These are phyloP conservation scores for Coniella lustricola DNA, from an alignment of 2,329 filamentous ascomycete species.

Conservation along the genomic window DNA sequence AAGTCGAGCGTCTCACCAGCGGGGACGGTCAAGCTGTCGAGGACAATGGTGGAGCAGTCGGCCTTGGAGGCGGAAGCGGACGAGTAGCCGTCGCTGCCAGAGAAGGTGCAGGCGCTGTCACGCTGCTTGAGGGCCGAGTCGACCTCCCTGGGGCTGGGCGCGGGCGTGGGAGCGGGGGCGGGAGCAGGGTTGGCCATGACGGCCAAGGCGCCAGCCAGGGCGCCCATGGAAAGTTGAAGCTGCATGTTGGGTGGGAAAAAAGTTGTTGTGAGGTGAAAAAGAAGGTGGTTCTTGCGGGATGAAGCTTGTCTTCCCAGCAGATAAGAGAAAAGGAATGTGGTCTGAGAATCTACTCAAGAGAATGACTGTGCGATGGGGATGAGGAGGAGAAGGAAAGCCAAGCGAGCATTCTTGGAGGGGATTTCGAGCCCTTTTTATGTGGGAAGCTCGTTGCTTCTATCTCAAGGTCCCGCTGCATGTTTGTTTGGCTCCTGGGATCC, in stretches of 20 bases:
- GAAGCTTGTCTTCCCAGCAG: too few relatives aligned
- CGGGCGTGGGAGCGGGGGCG: constrained; percentile 5
- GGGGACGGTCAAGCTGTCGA: constrained; percentile 47
- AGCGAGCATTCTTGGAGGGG: too few relatives aligned
- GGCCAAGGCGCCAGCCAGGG: constrained; percentile 1
- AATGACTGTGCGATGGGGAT: too few relatives aligned
- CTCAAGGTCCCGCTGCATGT: too few relatives aligned
- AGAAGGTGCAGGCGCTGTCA: constrained; percentile 43
- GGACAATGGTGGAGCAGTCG: constrained; percentile 44
- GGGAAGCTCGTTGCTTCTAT: too few relatives aligned
- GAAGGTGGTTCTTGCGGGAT: too few relatives aligned
- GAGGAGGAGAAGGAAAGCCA: too few relatives aligned
- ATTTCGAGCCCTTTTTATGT: too few relatives aligned
- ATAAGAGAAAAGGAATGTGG: too few relatives aligned
- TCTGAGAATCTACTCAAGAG: too few relatives aligned
- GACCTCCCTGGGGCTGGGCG: constrained; percentile 1
- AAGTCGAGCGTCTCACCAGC: constrained; percentile 51
- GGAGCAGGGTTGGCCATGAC: constrained; percentile 7
- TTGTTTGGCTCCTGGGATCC: too few relatives aligned
- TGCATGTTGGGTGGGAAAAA: neutral
- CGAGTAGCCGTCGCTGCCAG: constrained; percentile 30
- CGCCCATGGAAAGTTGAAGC: neutral
- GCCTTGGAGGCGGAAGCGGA: constrained; percentile 21
- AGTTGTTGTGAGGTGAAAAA: too few relatives aligned
- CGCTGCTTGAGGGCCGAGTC: constrained; percentile 6